Percentiles rank a stretch among this genome's conserved stretches.
Conservation (phyloP, 2,329 filamentous ascomycete species). For the Seiridium unicorne region DNA sequence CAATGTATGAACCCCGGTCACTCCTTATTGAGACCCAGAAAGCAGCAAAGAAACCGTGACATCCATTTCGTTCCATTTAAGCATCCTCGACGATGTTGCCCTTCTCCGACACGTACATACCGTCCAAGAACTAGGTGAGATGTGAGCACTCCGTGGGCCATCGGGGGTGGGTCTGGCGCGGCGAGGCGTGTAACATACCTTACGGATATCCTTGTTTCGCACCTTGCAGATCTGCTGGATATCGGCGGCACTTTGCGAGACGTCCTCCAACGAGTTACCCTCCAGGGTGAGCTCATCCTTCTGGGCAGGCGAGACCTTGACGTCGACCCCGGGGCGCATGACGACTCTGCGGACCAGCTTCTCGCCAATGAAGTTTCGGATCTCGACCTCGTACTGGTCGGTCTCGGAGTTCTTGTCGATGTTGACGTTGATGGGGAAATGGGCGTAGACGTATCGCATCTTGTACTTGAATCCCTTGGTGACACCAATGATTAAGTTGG, state of each 20-base stretch:
- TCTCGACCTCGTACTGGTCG: constrained; percentile 87
- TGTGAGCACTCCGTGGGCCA: background rate
- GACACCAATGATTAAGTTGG: constrained; percentile 97
- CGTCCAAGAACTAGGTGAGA: constrained; percentile 86
- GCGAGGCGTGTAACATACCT: constrained; percentile 54
- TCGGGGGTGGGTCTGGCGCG: too few species aligned
- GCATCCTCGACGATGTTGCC: constrained; percentile 80
- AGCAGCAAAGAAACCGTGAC: constrained; percentile 53
- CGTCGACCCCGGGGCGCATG: constrained; percentile 88
- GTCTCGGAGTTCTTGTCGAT: constrained; percentile 94
- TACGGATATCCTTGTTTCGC: constrained; percentile 99
- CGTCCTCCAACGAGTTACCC: constrained; percentile 95
- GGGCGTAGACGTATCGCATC: constrained; percentile 99
- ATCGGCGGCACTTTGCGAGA: constrained; percentile 97
- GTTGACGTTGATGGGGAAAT: constrained; percentile 99
- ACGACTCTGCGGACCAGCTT: constrained; percentile 94
- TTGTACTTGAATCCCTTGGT: constrained; percentile 99
- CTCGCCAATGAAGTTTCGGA: constrained; percentile 99
- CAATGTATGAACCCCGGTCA: constrained; percentile 61
- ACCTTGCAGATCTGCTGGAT: constrained; percentile 99
- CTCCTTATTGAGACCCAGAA: constrained; percentile 60
- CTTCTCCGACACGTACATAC: constrained; percentile 99
- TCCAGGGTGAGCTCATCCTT: constrained; percentile 96
- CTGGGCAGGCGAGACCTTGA: constrained; percentile 84
- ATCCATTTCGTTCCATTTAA: constrained; percentile 26